Evolutionary conservation across 371 early-diverging fungal species (phyloP), one percentile per base, ranked within the genome.

Genomic region (Rhizopus microsporus): DNA sequence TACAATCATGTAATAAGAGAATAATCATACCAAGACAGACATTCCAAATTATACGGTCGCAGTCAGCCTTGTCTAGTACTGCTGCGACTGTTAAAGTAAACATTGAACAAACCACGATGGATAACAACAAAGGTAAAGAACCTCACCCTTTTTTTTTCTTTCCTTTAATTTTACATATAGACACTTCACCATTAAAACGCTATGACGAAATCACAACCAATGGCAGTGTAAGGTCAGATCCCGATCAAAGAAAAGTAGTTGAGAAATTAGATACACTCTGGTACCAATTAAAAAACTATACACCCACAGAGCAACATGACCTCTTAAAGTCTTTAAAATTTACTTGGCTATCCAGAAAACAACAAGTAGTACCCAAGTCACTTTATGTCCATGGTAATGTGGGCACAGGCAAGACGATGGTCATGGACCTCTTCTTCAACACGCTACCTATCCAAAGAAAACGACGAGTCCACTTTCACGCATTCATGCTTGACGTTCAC

Each of bases 351-450:
- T 46, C 46, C 4, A 46, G 12, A 29, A 23, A 9, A 15, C 44
- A 58, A 10, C 17, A 43, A 9, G 51, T 59, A 47, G 51, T 60
- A 30, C 87, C 86, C 5, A 75, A 74, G 31, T 90, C 92, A 12
- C 63, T 92, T 33, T 93, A 93, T 62, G 77, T 93, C 7, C 86
- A 88, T 65, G 94, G 94, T 30, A 86, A 88, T 60, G 94, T 94
- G 13, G 83, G 93, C 23, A 90, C 90, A 0, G 98, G 98, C 16
- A 98, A 98, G 61, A 96, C 97, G 0, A 93, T 94, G 84, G 81
- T 93, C n/a, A 98, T 98, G 98, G 95, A 98, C 72, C 69, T 98
- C 48, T 93, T 96, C 59, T 96, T 88, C 71, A 80, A 91, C 62
- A 79, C 90, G 1, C 60, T 92, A 7, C 74, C 84, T 3, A 81